Conservation (phyloP, 352 stramenopile species). For the Phytophthora sojae region DNA sequence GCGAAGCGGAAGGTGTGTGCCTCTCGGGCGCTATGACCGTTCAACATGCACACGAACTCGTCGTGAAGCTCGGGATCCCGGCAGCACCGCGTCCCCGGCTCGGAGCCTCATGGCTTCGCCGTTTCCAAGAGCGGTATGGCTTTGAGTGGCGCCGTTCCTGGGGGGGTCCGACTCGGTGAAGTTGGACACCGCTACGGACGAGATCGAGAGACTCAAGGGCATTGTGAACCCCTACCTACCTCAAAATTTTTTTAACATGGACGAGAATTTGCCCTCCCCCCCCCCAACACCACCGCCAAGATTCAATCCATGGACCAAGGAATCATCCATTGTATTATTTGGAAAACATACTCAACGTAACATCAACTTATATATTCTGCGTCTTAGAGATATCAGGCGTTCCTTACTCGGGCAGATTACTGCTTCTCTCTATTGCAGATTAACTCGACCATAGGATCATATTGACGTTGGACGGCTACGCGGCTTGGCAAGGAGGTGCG, state of each 20-base stretch:
- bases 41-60: neutral
- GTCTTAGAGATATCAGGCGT: too few species aligned
- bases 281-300: too few species aligned
- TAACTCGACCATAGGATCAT: too few species aligned
- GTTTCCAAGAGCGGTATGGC: neutral
- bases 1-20: neutral
- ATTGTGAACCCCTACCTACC: neutral
- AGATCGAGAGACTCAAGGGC: neutral
- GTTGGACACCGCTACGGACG: neutral
- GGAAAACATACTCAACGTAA: too few species aligned
- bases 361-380: too few species aligned
- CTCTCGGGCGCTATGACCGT: constrained; percentile 1
- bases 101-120: neutral
- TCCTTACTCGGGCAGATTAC: too few species aligned
- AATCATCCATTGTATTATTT: too few species aligned
- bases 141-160: neutral
- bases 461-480: too few species aligned
- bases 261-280: too few species aligned
- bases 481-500: too few species aligned
- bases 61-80: constrained; percentile 4
- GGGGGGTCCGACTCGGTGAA: neutral
- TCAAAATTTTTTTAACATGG: neutral
- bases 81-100: neutral
- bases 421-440: too few species aligned
- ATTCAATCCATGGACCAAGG: too few species aligned